These are phyloP conservation scores for Fusarium ramigenum DNA, from an alignment of 2,329 filamentous ascomycete species.

Conservation along the genomic window DNA sequence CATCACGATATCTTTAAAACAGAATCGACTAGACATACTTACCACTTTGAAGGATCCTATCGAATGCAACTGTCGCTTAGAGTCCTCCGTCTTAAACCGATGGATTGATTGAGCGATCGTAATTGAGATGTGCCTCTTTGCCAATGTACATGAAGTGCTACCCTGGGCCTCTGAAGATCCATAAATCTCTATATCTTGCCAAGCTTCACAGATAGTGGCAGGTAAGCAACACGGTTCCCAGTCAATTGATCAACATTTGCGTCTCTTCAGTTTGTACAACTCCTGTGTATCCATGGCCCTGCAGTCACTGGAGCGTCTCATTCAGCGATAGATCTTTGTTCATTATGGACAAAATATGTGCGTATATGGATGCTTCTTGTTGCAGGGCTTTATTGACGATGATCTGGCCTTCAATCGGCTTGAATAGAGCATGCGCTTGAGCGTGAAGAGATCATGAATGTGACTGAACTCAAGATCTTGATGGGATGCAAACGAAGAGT, in stretches of 20 bases:
- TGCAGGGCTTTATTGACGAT: not conserved
- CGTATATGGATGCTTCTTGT: not conserved
- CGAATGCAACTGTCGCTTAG: not conserved
- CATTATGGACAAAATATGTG: not conserved
- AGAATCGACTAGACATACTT: no score
- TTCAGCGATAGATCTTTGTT: not conserved
- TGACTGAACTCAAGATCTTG: not conserved
- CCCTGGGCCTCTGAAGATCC: not conserved
- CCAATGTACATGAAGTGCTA: not conserved
- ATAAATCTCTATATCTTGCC: not conserved
- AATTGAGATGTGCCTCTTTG: not conserved
- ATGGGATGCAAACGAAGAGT: fast-evolving
- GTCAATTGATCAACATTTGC: not conserved
- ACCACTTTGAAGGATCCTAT: not conserved
- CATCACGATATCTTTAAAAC: not conserved
- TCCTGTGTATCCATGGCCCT: not conserved
- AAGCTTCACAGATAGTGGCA: not conserved
- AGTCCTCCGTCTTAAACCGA: fast-evolving
- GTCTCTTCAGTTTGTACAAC: no score
- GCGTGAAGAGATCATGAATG: fast-evolving
- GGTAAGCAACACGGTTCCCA: not conserved
- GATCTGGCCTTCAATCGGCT: not conserved
- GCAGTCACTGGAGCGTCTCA: not conserved
- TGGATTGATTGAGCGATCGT: no score
- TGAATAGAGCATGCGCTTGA: no score